Evolutionary conservation across 768 basidiomycete species (phyloP), one percentile per base, ranked within the genome.

Genomic region (Amanita pallidorosea): DNA sequence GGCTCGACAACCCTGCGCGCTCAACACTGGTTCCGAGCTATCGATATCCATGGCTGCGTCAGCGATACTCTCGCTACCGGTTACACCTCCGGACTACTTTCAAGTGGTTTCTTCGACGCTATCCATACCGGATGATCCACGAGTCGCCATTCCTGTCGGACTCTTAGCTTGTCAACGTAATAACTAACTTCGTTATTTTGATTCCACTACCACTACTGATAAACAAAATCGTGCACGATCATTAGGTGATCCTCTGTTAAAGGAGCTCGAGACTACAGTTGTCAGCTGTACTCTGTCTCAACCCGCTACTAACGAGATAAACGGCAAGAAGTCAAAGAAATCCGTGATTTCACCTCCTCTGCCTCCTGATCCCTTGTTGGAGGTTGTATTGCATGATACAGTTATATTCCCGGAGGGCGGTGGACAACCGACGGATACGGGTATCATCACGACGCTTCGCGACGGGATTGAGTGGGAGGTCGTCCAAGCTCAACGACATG

Each of bases 351-450:
- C 75, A 22, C 73, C 77, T 13, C 60, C 65, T n/a, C 59, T 73
- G 41, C 65, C 68, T 1, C 65, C 65, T 20, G 68, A 61, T 33
- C 73, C 80, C 2, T 64, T 82, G 15, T 72, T 86, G 43, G 82
- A 87, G 57, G 67, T 90, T 7, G 70, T 81, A 46, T 66, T 88
- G 41, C 80, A 84, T 47, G 88, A 90, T 60, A 88, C 86, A 0
- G 73, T 85, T 11, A 75, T 88, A 43, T 90, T 89, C 61, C 88
- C 88, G 0, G 87, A 89, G 64, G 88, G 86, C 7, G 75, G 88
- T 9, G 89, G 89, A 0, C 88, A 91, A 55, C 84, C 85, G 1
- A 80, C 80, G 0, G 89, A 91, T 59, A 78, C 78, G 22, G 88
- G 88, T 1, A 45, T 70, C 11, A 67, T 88, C 27, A 70, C 61